Evolutionary conservation across 2,329 filamentous ascomycete species (phyloP).

Genomic region (Ascochyta fabae): DNA sequence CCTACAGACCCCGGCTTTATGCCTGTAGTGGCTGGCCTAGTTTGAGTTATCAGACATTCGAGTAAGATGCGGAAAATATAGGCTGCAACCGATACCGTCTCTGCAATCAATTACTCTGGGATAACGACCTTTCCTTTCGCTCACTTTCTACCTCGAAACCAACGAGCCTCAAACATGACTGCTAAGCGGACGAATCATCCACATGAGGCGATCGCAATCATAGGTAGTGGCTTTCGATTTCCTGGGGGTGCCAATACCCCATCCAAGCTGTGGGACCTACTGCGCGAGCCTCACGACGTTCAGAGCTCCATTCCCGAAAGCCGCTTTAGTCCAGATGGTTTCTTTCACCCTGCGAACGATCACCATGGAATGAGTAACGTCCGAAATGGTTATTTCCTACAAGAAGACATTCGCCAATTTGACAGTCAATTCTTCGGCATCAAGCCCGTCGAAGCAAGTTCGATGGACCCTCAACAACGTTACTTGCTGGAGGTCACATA

Average conservation of each 20-base stretch:
- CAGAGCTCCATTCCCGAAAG: slow-evolving; percentile 2
- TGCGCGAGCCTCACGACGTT: slow-evolving; percentile 17
- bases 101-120: too few relatives aligned
- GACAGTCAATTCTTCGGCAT: slow-evolving; percentile 33
- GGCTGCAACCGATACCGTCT: too few relatives aligned
- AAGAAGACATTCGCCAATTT: slow-evolving; percentile 24
- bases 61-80: too few relatives aligned
- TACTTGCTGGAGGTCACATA: slow-evolving; percentile 30
- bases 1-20: too few relatives aligned
- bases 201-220: slow-evolving; percentile 21
- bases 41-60: too few relatives aligned
- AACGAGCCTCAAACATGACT: too few relatives aligned
- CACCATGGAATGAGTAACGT: slow-evolving; percentile 45
- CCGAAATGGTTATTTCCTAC: slow-evolving; percentile 25
- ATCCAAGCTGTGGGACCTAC: slow-evolving; percentile 44
- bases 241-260: slow-evolving; percentile 40
- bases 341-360: slow-evolving; percentile 32
- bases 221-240: slow-evolving; percentile 34
- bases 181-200: not conserved
- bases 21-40: too few relatives aligned
- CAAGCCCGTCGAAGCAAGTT: slow-evolving; percentile 22
- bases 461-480: slow-evolving; percentile 37
- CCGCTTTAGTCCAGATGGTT: slow-evolving; percentile 37
- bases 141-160: too few relatives aligned
- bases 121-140: too few relatives aligned